phyloP scores from a whole-genome alignment of 2,329 filamentous ascomycete species.

The Colletotrichum godetiae region DNA sequence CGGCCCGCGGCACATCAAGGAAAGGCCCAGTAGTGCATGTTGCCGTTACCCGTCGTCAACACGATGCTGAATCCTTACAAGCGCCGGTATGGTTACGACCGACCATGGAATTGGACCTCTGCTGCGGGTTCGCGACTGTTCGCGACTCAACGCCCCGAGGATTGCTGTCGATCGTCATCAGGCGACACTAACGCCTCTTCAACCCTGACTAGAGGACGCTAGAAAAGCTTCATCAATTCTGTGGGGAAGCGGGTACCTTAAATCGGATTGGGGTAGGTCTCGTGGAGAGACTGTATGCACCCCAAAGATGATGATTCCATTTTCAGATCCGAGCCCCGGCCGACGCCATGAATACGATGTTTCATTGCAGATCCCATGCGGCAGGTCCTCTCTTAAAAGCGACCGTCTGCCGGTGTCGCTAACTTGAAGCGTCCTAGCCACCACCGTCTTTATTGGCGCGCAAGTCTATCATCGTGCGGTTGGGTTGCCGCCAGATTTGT shows the following conservation, averaged over 20 bases:
- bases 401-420: not conserved
- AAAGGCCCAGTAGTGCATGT: not conserved
- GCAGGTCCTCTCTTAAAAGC: not conserved
- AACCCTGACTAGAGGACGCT: not conserved
- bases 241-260: not conserved
- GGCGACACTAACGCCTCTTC: not conserved
- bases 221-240: not conserved
- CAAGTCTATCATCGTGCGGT: not conserved
- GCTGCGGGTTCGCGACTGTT: not conserved
- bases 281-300: not conserved
- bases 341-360: not conserved
- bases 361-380: conserved; percentile 4
- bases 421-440: not conserved
- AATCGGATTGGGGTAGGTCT: not conserved
- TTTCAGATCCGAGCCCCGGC: not conserved
- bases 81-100: not conserved
- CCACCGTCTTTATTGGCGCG: not conserved
- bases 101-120: not conserved
- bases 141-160: not conserved
- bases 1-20: not conserved
- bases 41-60: not conserved
- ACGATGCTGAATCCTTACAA: not conserved
- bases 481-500: not conserved
- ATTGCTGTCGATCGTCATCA: not conserved
- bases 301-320: not conserved